Conservation (phyloP, 257 asterid species). For the Solanum lignicaule region DNA sequence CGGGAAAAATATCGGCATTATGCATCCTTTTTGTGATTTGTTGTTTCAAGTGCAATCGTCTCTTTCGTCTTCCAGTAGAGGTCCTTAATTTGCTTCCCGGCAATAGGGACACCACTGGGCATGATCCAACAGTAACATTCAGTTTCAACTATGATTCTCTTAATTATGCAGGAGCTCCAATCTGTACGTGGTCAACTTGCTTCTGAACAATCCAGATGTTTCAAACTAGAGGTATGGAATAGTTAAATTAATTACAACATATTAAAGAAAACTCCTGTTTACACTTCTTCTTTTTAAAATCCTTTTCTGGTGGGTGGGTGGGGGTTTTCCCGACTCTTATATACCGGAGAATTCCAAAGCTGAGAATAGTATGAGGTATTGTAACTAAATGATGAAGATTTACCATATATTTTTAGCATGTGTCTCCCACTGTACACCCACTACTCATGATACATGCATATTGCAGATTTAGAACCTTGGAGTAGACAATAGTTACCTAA, state of each 20-base stretch:
- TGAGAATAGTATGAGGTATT: background rate
- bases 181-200: slow-evolving; percentile 91
- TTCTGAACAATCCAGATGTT: slow-evolving; percentile 94
- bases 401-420: background rate
- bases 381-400: background rate
- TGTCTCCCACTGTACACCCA: background rate
- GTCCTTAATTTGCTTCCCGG: background rate
- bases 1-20: background rate
- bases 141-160: background rate
- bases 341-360: background rate
- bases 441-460: background rate
- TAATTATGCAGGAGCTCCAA: slow-evolving; percentile 68
- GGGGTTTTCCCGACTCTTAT: background rate
- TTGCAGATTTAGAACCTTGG: background rate
- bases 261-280: background rate
- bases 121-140: background rate
- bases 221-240: slow-evolving; percentile 82
- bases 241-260: background rate
- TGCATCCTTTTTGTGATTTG: background rate
- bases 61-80: background rate
- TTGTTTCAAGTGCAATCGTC: background rate
- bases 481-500: background rate
- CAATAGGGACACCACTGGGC: background rate
- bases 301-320: background rate
- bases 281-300: background rate